Conservation (phyloP, 306 rosid genomes). For the Ormosia emarginata region DNA sequence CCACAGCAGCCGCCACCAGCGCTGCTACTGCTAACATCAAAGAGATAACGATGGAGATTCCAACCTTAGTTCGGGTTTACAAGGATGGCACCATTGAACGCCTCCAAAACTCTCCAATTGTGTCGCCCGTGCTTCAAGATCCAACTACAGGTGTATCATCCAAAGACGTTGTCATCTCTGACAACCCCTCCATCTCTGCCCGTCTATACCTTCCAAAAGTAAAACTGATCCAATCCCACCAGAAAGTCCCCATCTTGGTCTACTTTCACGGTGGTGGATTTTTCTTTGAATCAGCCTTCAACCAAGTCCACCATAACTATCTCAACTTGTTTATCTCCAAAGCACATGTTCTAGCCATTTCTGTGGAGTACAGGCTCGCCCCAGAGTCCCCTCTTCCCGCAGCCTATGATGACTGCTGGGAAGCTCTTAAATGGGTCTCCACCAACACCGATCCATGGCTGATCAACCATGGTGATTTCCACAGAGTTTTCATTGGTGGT, state of each 20-base stretch:
- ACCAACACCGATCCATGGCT: conserved; percentile 24
- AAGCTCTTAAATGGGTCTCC: conserved; percentile 25
- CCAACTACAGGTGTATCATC: neutral
- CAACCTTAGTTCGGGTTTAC: neutral
- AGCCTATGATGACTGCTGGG: conserved; percentile 29
- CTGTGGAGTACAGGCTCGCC: conserved; percentile 28
- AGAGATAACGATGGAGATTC: neutral
- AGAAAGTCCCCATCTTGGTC: conserved; percentile 24
- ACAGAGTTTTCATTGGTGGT: conserved; percentile 16
- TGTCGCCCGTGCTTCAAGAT: neutral
- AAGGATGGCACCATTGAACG: conserved; percentile 9
- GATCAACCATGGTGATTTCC: conserved; percentile 31
- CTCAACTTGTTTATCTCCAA: conserved; percentile 29
- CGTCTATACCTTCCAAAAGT: conserved; percentile 23
- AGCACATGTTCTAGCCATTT: neutral
- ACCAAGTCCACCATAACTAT: neutral
- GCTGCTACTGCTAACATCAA: neutral
- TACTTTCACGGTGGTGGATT: conserved; percentile 30
- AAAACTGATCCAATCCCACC: neutral
- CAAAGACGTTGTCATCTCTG: conserved; percentile 16
- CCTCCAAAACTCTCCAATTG: neutral
- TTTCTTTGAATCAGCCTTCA: conserved; percentile 32
- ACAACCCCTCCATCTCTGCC: conserved; percentile 14
- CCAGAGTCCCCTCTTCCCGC: conserved; percentile 25
- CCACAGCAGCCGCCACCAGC: no score